Percentiles rank a stretch among this genome's conserved stretches.
These are phyloP conservation scores for Sporothrix phasma DNA, from an alignment of 2,329 filamentous ascomycete genomes.

Conservation along the genomic window DNA sequence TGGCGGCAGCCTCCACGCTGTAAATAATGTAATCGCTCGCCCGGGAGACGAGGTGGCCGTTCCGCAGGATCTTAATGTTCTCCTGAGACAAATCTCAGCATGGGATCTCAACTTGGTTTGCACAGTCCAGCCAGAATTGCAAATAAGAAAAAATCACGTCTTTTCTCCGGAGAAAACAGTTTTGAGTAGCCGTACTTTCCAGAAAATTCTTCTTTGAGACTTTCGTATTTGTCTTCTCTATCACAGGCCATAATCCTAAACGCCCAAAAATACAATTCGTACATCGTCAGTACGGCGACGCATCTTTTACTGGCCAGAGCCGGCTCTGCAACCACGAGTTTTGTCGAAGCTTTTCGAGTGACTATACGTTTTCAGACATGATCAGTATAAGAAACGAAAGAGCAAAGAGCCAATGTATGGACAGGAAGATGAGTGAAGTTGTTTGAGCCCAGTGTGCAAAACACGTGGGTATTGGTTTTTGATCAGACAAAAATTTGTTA, in stretches of 20 bases:
- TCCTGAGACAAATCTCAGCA: conserved; percentile 53
- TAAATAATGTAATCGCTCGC: conserved; percentile 98
- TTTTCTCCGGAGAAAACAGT: conserved; percentile 18
- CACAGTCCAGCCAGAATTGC: neutral
- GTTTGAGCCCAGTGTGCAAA: neutral
- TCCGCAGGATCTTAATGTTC: conserved; percentile 78
- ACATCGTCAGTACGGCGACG: conserved; percentile 10
- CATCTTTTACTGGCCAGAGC: neutral
- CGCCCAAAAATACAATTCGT: conserved; percentile 1
- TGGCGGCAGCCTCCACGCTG: conserved; percentile 88
- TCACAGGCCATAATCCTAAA: conserved; percentile 90
- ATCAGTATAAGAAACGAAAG: neutral
- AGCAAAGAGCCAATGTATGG: neutral
- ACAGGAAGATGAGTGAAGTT: neutral
- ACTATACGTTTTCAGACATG: neutral
- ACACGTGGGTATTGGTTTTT: conserved; percentile 15
- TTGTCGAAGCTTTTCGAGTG: conserved; percentile 15
- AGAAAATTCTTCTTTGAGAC: conserved; percentile 69
- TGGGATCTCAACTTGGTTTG: conserved; percentile 18
- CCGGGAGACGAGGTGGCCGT: conserved; percentile 92
- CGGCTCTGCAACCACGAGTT: neutral
- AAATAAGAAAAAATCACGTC: conserved; percentile 3
- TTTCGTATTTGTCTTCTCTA: conserved; percentile 76
- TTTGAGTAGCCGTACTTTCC: conserved; percentile 55
- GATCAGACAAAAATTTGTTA: conserved; percentile 73